Conservation (phyloP, 1,139 yeast species). For the Ogataea hybrid region DNA sequence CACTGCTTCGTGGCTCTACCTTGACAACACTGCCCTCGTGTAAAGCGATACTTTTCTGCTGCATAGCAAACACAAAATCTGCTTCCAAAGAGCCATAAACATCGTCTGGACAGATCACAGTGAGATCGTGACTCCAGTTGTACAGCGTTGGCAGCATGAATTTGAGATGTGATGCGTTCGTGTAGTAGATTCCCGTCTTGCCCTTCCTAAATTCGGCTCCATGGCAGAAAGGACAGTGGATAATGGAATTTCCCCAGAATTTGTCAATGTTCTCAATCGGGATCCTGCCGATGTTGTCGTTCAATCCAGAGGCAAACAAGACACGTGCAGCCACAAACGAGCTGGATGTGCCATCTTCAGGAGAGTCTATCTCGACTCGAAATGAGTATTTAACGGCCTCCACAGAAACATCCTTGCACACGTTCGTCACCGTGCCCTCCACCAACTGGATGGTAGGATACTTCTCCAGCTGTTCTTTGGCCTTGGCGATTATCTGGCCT, state of each 20-base stretch:
- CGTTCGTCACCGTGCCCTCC: not conserved
- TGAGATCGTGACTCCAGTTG: not conserved
- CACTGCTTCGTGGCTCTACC: not conserved
- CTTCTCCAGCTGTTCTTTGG: not conserved
- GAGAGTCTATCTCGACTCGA: not conserved
- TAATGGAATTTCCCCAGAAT: not conserved
- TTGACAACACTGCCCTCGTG: not conserved
- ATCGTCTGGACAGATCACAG: not conserved
- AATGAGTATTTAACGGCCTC: not conserved
- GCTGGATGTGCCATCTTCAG: not conserved
- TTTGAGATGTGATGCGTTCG: not conserved
- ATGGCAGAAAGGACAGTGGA: not conserved
- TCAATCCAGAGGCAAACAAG: not conserved
- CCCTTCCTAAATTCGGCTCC: not conserved
- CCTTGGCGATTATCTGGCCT: not conserved
- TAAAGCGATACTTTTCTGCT: not conserved
- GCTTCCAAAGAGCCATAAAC: not conserved
- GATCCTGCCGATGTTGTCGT: not conserved
- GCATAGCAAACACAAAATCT: not conserved
- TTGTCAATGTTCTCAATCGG: not conserved
- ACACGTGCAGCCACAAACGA: not conserved
- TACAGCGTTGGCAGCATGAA: not conserved
- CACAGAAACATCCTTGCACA: not conserved
- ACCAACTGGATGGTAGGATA: not conserved
- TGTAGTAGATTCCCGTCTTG: not conserved